phyloP scores from a whole-genome alignment of 345 rosid species.

The Bretschneidera sinensis region DNA sequence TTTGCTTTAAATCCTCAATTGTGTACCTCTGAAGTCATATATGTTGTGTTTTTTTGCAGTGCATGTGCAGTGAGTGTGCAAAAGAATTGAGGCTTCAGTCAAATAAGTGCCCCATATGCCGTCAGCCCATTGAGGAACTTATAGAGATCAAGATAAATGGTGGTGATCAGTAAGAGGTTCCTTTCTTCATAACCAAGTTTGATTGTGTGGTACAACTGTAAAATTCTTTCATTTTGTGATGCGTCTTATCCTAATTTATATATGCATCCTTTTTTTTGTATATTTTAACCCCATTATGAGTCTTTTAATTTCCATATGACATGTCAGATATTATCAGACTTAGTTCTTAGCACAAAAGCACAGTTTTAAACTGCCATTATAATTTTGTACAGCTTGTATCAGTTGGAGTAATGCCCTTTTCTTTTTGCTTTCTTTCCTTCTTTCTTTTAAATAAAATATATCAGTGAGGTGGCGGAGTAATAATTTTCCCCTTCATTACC shows the following conservation, averaged over 20 bases:
- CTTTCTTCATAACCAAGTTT: conserved; percentile 25
- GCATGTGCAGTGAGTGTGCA: conserved; percentile 82
- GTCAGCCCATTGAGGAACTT: conserved; percentile 70
- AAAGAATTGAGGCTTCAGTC: conserved; percentile 73
- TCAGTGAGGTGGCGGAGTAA: conserved; percentile 18
- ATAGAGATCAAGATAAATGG: conserved; percentile 70
- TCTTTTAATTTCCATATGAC: conserved; percentile 8
- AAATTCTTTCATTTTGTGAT: conserved; percentile 7
- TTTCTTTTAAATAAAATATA: conserved; percentile 5
- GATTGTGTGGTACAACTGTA: neutral
- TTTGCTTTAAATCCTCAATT: conserved; percentile 4
- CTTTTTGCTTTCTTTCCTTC: neutral
- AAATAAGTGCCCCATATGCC: conserved; percentile 88
- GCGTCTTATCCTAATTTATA: neutral
- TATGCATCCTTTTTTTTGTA: conserved; percentile 21
- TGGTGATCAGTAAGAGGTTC: conserved; percentile 33
- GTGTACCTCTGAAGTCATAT: neutral
- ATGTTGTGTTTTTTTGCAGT: conserved; percentile 41
- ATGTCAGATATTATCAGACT: neutral
- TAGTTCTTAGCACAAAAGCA: neutral
- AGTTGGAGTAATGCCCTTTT: no score
- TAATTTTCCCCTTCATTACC: conserved; percentile 8
- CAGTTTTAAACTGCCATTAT: neutral
- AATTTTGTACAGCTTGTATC: conserved; percentile 15
- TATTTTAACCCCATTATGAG: conserved; percentile 10